A percentile compares a stretch with the other conserved stretches of the same genome.
phyloP scores from a whole-genome alignment of 208 protist species.

The Trypanosoma melophagium region DNA sequence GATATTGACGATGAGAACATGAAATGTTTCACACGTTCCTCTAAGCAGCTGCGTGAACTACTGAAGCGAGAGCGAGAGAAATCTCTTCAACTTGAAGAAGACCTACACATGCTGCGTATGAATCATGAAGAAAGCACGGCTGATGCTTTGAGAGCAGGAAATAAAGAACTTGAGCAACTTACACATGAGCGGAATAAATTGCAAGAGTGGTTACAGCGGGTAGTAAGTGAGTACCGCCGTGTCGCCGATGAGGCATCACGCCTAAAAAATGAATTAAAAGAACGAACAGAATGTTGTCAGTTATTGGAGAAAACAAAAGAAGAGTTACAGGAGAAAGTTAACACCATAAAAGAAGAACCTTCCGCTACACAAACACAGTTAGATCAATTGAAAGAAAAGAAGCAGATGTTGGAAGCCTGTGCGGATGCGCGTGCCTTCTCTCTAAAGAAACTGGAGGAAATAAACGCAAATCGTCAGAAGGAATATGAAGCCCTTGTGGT shows the following conservation, averaged over 20 bases:
- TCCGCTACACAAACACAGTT: conserved; percentile 4
- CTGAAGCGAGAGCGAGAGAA: conserved; percentile 10
- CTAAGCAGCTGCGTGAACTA: conserved; percentile 5
- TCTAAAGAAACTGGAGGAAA: conserved; percentile 3
- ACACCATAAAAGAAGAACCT: conserved; percentile 16
- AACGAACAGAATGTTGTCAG: conserved; percentile 8
- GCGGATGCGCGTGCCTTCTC: conserved; percentile 5
- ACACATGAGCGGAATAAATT: conserved; percentile 30
- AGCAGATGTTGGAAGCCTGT: conserved; percentile 8
- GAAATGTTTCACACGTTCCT: neutral
- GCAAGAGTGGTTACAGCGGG: conserved; percentile 33
- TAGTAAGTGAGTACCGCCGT: conserved; percentile 32
- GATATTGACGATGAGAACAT: neutral
- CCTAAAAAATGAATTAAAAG: conserved; percentile 18
- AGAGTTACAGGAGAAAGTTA: conserved; percentile 10
- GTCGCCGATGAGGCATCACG: conserved; percentile 32
- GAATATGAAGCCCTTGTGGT: conserved; percentile 21
- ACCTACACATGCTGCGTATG: conserved; percentile 5
- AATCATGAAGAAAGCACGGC: neutral
- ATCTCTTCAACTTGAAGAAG: conserved; percentile 8
- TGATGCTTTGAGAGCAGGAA: conserved; percentile 4
- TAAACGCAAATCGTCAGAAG: conserved; percentile 1
- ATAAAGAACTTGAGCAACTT: conserved; percentile 14
- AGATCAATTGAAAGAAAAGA: neutral
- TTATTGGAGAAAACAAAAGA: conserved; percentile 8